A percentile compares a stretch with the other conserved stretches of the same genome.
These are phyloP conservation scores for Solanum chmielewskii DNA, from an alignment of 257 asterid species.

Conservation along the genomic window DNA sequence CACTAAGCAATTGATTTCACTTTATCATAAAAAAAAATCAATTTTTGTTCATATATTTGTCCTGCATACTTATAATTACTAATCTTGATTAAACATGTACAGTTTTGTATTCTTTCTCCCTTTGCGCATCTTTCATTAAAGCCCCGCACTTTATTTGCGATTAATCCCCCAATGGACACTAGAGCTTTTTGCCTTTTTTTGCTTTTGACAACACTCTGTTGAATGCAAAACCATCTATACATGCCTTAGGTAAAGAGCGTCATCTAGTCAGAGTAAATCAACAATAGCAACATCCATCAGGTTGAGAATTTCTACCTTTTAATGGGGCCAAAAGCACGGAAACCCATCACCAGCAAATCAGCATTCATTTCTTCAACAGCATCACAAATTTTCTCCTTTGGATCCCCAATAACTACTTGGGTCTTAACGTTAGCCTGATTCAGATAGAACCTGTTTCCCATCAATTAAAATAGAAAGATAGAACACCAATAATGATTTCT, in stretches of 20 bases:
- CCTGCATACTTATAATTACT: background rate
- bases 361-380: slow-evolving; percentile 35
- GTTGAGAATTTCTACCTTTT: slow-evolving; percentile 20
- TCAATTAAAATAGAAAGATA: background rate
- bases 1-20: background rate
- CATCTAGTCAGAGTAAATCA: background rate
- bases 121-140: background rate
- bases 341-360: slow-evolving; percentile 36
- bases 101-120: background rate
- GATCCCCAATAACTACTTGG: slow-evolving; percentile 33
- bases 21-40: too few relatives aligned
- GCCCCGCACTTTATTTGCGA: background rate
- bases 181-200: background rate
- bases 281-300: background rate
- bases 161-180: background rate
- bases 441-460: background rate
- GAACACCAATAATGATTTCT: background rate
- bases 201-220: background rate
- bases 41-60: background rate
- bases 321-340: slow-evolving; percentile 37
- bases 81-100: too few relatives aligned
- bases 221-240: background rate
- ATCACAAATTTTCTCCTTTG: slow-evolving; percentile 43
- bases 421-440: slow-evolving; percentile 22
- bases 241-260: background rate